Percentiles rank a stretch among this genome's conserved stretches.
These are phyloP conservation scores for Amylocarpus encephaloides DNA, from an alignment of 2,329 filamentous ascomycete species.

Conservation along the genomic window DNA sequence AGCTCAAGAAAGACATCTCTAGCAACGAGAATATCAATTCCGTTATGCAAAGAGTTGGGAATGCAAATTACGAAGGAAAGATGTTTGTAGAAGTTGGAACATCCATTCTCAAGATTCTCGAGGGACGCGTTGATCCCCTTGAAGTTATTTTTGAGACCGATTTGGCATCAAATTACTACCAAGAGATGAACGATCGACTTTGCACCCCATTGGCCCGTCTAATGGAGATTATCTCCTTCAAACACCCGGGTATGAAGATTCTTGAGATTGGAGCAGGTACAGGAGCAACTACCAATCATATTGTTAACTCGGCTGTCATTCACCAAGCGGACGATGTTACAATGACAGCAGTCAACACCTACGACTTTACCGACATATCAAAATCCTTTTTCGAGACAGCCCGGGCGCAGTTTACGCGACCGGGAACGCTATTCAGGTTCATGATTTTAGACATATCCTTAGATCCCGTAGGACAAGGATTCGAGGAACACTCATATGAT, in stretches of 20 bases:
- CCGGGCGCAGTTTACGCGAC: conserved; percentile 25
- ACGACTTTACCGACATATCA: conserved; percentile 42
- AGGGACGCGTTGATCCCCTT: background rate
- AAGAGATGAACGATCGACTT: background rate
- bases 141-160: conserved; percentile 1
- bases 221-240: conserved; percentile 13
- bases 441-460: conserved; percentile 24
- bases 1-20: conserved; percentile 1
- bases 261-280: conserved; percentile 21
- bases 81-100: background rate
- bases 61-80: conserved; percentile 1
- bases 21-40: background rate
- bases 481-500: conserved; percentile 16
- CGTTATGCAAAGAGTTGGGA: background rate
- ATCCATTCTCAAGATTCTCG: background rate
- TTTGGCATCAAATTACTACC: conserved; percentile 1
- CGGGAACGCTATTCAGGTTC: conserved; percentile 22
- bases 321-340: conserved; percentile 34
- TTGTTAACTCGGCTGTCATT: too few relatives aligned
- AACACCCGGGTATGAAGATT: conserved; percentile 14
- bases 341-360: conserved; percentile 31
- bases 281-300: conserved; percentile 33
- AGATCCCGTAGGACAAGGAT: conserved; percentile 15
- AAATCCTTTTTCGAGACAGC: conserved; percentile 37
- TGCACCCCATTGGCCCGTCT: background rate